phyloP scores from a whole-genome alignment of 495 filamentous ascomycete genomes.

The Trichoderma asperelloides region DNA sequence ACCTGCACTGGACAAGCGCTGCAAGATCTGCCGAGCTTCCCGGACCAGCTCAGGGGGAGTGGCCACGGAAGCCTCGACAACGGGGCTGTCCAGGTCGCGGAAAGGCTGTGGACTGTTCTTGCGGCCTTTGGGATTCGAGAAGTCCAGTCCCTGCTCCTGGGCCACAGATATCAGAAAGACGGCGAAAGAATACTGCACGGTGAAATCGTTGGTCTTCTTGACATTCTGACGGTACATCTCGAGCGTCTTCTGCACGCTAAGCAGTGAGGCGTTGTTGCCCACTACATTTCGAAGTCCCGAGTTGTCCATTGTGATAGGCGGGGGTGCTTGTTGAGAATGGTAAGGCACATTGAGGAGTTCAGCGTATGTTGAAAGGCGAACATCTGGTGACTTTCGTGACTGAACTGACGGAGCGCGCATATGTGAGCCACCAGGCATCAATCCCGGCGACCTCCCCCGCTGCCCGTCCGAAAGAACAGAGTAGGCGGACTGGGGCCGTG shows the following conservation, averaged over 20 bases:
- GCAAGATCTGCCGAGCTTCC: slow-evolving; percentile 85
- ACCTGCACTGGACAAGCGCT: slow-evolving; percentile 72
- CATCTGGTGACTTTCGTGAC: slow-evolving; percentile 64
- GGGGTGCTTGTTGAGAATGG: slow-evolving; percentile 73
- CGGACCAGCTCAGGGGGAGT: slow-evolving; percentile 60
- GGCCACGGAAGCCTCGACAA: slow-evolving; percentile 35
- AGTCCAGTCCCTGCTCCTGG: slow-evolving; percentile 49
- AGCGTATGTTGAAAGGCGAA: slow-evolving; percentile 69
- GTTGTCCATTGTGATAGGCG: slow-evolving; percentile 66
- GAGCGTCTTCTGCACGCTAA: slow-evolving; percentile 83
- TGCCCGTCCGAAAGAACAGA: slow-evolving; percentile 59
- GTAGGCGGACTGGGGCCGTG: slow-evolving; percentile 62
- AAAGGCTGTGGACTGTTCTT: slow-evolving; percentile 34
- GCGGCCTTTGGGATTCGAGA: slow-evolving; percentile 29
- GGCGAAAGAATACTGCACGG: slow-evolving; percentile 89
- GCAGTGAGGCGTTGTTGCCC: slow-evolving; percentile 77
- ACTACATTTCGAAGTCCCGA: slow-evolving; percentile 65
- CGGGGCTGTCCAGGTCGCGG: slow-evolving; percentile 28
- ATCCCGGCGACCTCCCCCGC: slow-evolving; percentile 51
- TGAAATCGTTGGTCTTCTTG: slow-evolving; percentile 87
- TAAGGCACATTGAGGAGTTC: slow-evolving; percentile 86
- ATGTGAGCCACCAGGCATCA: slow-evolving; percentile 34
- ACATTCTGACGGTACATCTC: slow-evolving; percentile 96
- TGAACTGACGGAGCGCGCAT: slow-evolving; percentile 51
- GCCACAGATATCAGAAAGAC: slow-evolving; percentile 85